phyloP scores from a whole-genome alignment of 2,329 filamentous ascomycete species.

The Amauroascus verrucosus region DNA sequence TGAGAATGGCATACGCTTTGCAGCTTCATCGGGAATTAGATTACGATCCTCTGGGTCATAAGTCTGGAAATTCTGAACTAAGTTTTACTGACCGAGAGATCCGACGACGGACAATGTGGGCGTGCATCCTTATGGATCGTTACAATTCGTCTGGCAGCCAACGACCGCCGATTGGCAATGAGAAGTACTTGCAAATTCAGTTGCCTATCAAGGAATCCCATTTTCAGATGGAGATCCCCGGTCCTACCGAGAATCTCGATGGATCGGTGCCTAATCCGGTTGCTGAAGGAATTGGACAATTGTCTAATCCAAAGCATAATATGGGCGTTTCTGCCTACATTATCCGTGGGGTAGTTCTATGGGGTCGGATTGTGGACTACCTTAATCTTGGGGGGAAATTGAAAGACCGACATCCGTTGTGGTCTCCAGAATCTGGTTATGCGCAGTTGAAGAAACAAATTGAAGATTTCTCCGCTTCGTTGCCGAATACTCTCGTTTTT shows the following conservation, averaged over 20 bases:
- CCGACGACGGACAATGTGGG: conserved; percentile 90
- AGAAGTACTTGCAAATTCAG: conserved; percentile 80
- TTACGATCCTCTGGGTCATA: conserved; percentile 61
- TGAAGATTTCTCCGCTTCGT: conserved; percentile 55
- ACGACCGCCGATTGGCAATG: conserved; percentile 78
- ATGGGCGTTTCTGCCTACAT: conserved; percentile 93
- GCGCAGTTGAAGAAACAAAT: conserved; percentile 58
- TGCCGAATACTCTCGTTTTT: conserved; percentile 66
- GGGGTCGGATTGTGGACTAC: conserved; percentile 83
- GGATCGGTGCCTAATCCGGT: conserved; percentile 57
- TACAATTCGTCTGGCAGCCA: conserved; percentile 96
- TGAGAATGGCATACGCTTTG: conserved; percentile 91
- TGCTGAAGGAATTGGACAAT: conserved; percentile 52
- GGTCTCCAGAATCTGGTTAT: conserved; percentile 72
- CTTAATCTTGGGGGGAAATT: conserved; percentile 83
- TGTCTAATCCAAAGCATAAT: conserved; percentile 61
- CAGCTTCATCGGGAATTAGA: conserved; percentile 89
- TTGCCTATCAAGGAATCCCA: conserved; percentile 82
- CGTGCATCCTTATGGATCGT: conserved; percentile 92
- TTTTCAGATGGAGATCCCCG: conserved; percentile 84
- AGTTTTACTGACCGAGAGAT: conserved; percentile 93
- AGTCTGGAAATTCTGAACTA: conserved; percentile 50
- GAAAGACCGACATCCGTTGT: conserved; percentile 64
- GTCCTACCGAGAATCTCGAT: conserved; percentile 70
- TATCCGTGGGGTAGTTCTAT: conserved; percentile 72